Percentiles rank a stretch among this genome's conserved stretches.
phyloP scores from a whole-genome alignment of 2,329 filamentous ascomycete genomes.

The Verticillium klebahnii region DNA sequence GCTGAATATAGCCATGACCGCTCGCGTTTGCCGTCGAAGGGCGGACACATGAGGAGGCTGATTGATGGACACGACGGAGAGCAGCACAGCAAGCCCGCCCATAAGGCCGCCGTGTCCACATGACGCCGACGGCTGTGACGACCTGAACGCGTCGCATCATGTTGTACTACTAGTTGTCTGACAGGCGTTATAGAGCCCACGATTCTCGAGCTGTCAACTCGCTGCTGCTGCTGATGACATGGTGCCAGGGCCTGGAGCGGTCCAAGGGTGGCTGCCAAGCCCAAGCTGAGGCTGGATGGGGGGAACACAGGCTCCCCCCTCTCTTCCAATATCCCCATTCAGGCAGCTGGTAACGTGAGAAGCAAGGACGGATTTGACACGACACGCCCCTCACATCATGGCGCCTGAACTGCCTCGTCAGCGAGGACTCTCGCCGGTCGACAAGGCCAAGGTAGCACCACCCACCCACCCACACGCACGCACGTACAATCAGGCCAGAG shows the following conservation, averaged over 20 bases:
- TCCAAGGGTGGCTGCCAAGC: constrained; percentile 6
- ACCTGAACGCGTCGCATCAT: neutral
- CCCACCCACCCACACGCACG: neutral
- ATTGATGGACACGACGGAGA: neutral
- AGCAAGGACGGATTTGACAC: neutral
- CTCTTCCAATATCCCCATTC: neutral
- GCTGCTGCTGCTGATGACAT: neutral
- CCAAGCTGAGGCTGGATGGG: constrained; percentile 13
- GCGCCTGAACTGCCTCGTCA: neutral
- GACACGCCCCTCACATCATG: neutral
- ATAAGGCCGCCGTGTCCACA: constrained; percentile 1
- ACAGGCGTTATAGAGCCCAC: constrained; percentile 18
- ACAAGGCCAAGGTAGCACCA: neutral
- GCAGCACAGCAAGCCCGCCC: neutral
- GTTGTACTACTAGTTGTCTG: constrained; percentile 15
- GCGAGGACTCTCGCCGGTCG: neutral
- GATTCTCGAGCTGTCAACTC: constrained; percentile 13
- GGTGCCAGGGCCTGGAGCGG: neutral
- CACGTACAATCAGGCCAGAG: neutral
- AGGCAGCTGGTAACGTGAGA: constrained; percentile 4
- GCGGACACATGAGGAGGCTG: neutral
- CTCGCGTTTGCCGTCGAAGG: neutral
- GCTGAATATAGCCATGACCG: neutral
- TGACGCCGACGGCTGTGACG: constrained; percentile 5
- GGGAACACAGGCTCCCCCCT: neutral